phyloP scores from a whole-genome alignment of 129 eudicot genomes.

The Rutidosis leptorrhynchoides region DNA sequence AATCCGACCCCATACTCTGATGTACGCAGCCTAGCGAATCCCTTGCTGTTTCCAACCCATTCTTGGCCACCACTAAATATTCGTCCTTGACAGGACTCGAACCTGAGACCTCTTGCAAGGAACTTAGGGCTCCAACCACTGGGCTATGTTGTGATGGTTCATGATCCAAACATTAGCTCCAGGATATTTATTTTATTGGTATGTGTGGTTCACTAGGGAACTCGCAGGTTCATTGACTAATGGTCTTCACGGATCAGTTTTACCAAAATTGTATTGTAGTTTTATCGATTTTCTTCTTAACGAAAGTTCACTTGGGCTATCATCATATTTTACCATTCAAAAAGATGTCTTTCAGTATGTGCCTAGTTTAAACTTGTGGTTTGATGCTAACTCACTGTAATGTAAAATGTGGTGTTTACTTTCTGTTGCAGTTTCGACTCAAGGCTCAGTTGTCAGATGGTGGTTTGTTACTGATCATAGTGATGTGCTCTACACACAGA shows the following conservation, averaged over 20 bases:
- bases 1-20: too few relatives aligned
- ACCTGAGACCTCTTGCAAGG: too few relatives aligned
- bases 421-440: neutral
- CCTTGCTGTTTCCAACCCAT: too few relatives aligned
- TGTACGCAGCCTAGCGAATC: too few relatives aligned
- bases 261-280: neutral
- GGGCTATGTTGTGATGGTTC: too few relatives aligned
- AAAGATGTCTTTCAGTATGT: neutral
- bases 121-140: too few relatives aligned
- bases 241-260: neutral
- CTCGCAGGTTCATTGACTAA: neutral
- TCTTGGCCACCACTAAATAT: too few relatives aligned
- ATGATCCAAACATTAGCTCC: too few relatives aligned
- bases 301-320: neutral
- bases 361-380: neutral
- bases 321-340: neutral
- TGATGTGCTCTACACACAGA: neutral
- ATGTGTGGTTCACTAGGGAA: neutral
- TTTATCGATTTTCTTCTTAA: neutral
- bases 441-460: neutral
- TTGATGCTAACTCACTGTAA: neutral
- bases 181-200: neutral
- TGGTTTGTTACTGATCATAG: neutral
- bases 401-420: constrained; percentile 1
- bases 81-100: too few relatives aligned